Evolutionary conservation across 768 basidiomycete species (phyloP).

Genomic region (Pulveroboletus sp.): DNA sequence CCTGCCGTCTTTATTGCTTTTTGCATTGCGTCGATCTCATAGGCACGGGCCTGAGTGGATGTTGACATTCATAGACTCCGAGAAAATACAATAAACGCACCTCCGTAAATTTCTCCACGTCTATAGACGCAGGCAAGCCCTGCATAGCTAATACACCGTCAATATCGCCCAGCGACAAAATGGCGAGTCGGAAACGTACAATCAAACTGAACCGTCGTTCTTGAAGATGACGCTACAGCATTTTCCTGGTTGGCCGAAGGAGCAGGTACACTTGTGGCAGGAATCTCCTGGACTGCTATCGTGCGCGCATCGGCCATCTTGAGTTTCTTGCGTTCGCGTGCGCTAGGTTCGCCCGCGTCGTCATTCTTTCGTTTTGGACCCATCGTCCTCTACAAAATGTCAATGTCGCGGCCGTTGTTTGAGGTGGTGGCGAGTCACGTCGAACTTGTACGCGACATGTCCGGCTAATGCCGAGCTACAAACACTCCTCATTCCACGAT

Average conservation of each 20-base stretch:
- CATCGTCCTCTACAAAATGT: too few species aligned
- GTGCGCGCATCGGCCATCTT: conserved; percentile 63
- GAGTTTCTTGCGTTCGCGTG: conserved; percentile 65
- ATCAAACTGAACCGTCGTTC: conserved; percentile 34
- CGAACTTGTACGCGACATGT: not conserved
- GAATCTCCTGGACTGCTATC: conserved; percentile 56
- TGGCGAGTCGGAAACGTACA: conserved; percentile 31
- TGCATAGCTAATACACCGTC: conserved; percentile 43
- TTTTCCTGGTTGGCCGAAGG: conserved; percentile 24
- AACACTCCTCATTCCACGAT: conserved; percentile 13
- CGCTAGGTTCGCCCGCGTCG: conserved; percentile 26
- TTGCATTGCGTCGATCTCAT: conserved; percentile 91
- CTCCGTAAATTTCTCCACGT: conserved; percentile 88
- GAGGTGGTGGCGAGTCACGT: not conserved
- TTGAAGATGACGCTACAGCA: conserved; percentile 36
- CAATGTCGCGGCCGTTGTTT: too few species aligned
- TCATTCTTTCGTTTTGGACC: conserved; percentile 40
- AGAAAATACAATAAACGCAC: conserved; percentile 36
- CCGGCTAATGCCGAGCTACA: conserved; percentile 24
- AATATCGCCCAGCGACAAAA: not conserved
- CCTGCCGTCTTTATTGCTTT: conserved; percentile 78
- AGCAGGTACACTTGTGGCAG: conserved; percentile 8
- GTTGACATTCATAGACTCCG: conserved; percentile 1
- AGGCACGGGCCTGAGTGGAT: conserved; percentile 65
- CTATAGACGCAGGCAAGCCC: conserved; percentile 68